Conservation (phyloP, 2,329 filamentous ascomycete genomes). For the Colletotrichum godetiae region DNA sequence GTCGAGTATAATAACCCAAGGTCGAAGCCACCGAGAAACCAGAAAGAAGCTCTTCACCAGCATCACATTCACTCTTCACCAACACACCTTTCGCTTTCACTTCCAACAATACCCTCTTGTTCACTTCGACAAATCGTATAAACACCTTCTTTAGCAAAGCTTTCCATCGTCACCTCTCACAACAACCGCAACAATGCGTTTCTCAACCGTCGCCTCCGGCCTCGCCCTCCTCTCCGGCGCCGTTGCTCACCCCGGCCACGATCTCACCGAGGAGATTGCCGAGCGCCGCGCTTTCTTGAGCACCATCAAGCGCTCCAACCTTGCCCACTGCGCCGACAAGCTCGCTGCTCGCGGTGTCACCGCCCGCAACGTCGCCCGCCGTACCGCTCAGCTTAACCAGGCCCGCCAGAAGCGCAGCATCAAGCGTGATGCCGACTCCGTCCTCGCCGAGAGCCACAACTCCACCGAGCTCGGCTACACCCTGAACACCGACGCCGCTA, state of each 20-base stretch:
- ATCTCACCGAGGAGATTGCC: slow-evolving; percentile 58
- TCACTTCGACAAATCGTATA: slow-evolving; percentile 11
- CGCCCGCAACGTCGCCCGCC: slow-evolving; percentile 56
- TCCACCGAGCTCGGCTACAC: slow-evolving; percentile 46
- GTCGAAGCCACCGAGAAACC: not conserved
- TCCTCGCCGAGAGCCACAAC: slow-evolving; percentile 48
- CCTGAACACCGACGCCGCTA: slow-evolving; percentile 41
- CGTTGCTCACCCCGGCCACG: slow-evolving; percentile 61
- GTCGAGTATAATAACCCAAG: slow-evolving; percentile 19
- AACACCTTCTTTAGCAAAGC: slow-evolving; percentile 6
- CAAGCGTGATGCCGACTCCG: slow-evolving; percentile 45
- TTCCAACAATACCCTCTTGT: not conserved
- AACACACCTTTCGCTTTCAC: not conserved
- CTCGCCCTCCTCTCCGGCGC: slow-evolving; percentile 29
- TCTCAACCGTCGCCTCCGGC: slow-evolving; percentile 31
- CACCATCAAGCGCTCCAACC: slow-evolving; percentile 51
- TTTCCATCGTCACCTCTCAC: not conserved
- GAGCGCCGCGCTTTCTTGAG: slow-evolving; percentile 60
- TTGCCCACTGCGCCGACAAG: slow-evolving; percentile 58
- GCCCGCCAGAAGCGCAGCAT: slow-evolving; percentile 52
- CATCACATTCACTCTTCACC: slow-evolving; percentile 19
- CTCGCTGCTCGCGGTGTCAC: slow-evolving; percentile 60
- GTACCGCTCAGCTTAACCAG: slow-evolving; percentile 52
- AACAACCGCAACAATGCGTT: slow-evolving; percentile 18
- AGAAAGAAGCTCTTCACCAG: slow-evolving; percentile 3